A percentile compares a stretch with the other conserved stretches of the same genome.
Evolutionary conservation across 2,329 filamentous ascomycete genomes (phyloP).

Genomic region (Setomelanomma holmii): DNA sequence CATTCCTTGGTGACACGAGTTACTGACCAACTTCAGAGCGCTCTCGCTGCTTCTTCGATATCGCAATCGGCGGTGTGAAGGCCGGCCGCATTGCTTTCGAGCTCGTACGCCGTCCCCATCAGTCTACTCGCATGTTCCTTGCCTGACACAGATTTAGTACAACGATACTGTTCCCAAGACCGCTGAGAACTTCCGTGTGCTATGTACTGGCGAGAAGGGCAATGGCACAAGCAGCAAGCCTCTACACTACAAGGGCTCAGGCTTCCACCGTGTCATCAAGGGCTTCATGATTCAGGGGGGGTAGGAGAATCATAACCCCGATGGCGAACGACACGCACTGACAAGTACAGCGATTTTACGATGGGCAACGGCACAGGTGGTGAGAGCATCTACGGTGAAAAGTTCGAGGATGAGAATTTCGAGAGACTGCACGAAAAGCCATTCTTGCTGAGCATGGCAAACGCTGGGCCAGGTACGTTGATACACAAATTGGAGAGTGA

Average conservation of each 20-base stretch:
- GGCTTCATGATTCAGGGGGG: slow-evolving; percentile 99
- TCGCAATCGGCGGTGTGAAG: slow-evolving; percentile 76
- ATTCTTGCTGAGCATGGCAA: slow-evolving; percentile 96
- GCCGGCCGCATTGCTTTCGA: slow-evolving; percentile 86
- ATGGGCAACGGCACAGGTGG: slow-evolving; percentile 92
- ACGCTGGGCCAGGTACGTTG: slow-evolving; percentile 84
- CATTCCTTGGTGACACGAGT: background rate
- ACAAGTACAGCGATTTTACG: slow-evolving; percentile 75
- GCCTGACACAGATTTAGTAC: slow-evolving; percentile 36
- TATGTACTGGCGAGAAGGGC: slow-evolving; percentile 96
- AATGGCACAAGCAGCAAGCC: slow-evolving; percentile 80
- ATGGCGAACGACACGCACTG: background rate
- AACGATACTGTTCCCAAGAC: slow-evolving; percentile 81
- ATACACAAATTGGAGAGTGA: too few relatives aligned
- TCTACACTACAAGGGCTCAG: slow-evolving; percentile 89
- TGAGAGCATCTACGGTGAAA: slow-evolving; percentile 96
- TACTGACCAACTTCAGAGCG: slow-evolving; percentile 57
- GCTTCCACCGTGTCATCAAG: slow-evolving; percentile 97
- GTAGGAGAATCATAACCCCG: background rate
- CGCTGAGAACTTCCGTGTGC: slow-evolving; percentile 91
- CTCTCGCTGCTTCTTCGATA: slow-evolving; percentile 90
- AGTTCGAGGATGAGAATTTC: slow-evolving; percentile 98
- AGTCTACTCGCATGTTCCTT: background rate
- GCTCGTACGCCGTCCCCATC: slow-evolving; percentile 62
- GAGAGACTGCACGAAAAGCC: slow-evolving; percentile 88